Conservation (phyloP, 2,329 filamentous ascomycete genomes). For the Monosporascus cannonballus region DNA sequence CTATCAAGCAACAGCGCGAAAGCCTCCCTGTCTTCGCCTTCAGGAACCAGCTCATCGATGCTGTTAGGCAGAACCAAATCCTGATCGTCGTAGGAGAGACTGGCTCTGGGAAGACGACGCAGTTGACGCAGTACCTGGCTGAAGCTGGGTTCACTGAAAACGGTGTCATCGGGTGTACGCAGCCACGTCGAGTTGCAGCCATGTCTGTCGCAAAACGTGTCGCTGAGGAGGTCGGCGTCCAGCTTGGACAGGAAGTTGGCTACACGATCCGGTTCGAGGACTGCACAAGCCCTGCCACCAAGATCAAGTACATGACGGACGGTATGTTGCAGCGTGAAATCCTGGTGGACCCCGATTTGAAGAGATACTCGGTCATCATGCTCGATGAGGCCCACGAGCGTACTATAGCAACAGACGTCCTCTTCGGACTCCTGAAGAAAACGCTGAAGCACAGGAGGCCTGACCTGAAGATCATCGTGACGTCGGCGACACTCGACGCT, state of each 20-base stretch:
- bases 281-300: conserved; percentile 77
- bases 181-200: conserved; percentile 92
- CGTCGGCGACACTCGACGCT: conserved; percentile 90
- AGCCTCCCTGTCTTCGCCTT: conserved; percentile 86
- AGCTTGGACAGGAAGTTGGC: conserved; percentile 85
- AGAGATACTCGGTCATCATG: conserved; percentile 93
- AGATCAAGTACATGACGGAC: conserved; percentile 99
- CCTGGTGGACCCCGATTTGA: conserved; percentile 82
- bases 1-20: conserved; percentile 92
- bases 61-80: conserved; percentile 81
- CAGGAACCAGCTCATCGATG: conserved; percentile 78
- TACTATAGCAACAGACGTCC: conserved; percentile 90
- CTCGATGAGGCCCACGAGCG: conserved; percentile 97
- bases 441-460: conserved; percentile 70
- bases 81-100: conserved; percentile 96
- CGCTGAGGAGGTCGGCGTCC: conserved; percentile 88
- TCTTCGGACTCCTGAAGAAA: conserved; percentile 93
- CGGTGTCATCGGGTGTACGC: conserved; percentile 91
- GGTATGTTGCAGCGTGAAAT: conserved; percentile 97
- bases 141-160: conserved; percentile 84
- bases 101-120: conserved; percentile 94
- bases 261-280: conserved; percentile 99
- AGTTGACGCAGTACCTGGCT: conserved; percentile 89
- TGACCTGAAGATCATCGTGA: conserved; percentile 92
- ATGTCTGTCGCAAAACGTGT: conserved; percentile 98